Conservation (phyloP, 2,329 filamentous ascomycete genomes). For the Pseudogymnoascus destructans region DNA sequence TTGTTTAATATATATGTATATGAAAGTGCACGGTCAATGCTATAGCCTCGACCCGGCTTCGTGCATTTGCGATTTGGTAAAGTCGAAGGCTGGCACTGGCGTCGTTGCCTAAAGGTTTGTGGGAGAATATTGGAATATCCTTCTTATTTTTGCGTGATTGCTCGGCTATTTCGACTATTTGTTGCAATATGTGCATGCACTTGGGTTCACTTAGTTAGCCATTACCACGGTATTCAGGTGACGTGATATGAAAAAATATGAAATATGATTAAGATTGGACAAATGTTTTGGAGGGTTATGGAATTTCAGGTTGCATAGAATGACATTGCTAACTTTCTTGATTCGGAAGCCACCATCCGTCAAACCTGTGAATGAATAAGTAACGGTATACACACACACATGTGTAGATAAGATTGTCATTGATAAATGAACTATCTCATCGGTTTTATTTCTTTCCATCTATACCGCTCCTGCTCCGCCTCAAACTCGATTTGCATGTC, state of each 20-base stretch:
- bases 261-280: neutral
- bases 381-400: neutral
- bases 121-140: neutral
- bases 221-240: neutral
- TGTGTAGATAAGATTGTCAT: neutral
- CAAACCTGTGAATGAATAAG: slow-evolving; percentile 23
- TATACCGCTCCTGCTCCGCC: neutral
- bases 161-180: neutral
- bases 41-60: neutral
- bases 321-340: slow-evolving; percentile 35
- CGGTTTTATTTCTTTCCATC: neutral
- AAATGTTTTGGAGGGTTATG: slow-evolving; percentile 30
- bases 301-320: slow-evolving; percentile 38
- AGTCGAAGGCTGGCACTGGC: neutral
- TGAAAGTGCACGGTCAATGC: neutral
- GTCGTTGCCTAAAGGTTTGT: neutral
- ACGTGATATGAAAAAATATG: neutral
- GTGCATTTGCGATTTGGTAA: neutral
- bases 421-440: neutral
- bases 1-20: neutral
- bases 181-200: neutral
- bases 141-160: neutral
- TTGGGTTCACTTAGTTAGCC: neutral
- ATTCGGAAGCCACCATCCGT: slow-evolving; percentile 33
- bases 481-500: neutral